phyloP scores from a whole-genome alignment of 768 basidiomycete genomes.

The Chlorophyllum brunneum region DNA sequence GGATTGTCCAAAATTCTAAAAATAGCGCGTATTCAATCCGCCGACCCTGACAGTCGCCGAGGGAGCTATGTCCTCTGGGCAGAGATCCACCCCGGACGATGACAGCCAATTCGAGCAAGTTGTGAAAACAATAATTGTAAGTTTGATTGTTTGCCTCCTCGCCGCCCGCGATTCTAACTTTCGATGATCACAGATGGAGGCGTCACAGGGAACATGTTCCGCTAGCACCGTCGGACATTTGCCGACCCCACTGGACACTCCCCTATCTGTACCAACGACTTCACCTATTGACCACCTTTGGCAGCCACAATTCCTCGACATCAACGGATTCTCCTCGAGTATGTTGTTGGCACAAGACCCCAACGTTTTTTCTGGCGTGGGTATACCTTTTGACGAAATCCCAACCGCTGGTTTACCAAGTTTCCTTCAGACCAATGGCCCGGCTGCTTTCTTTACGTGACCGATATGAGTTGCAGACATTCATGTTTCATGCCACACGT shows the following conservation, averaged over 20 bases:
- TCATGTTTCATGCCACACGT: too few relatives aligned
- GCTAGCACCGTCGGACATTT: background rate
- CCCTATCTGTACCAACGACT: background rate
- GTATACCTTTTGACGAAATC: slow-evolving; percentile 1
- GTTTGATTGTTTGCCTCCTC: background rate
- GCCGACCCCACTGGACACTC: background rate
- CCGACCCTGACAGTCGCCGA: slow-evolving; percentile 3
- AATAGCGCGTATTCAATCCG: slow-evolving; percentile 12
- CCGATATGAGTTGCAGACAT: background rate
- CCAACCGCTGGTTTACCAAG: background rate
- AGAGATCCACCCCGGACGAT: slow-evolving; percentile 15
- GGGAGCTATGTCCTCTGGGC: background rate
- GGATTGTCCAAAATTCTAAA: background rate
- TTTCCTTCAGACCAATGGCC: too few relatives aligned
- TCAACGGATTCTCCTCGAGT: background rate
- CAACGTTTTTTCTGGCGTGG: background rate
- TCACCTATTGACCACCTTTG: background rate
- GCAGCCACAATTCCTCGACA: background rate
- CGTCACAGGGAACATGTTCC: background rate
- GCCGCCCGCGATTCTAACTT: background rate
- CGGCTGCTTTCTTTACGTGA: background rate
- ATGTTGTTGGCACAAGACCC: background rate
- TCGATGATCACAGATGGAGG: background rate
- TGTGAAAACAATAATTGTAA: slow-evolving; percentile 22
- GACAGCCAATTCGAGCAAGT: slow-evolving; percentile 21